phyloP scores from a whole-genome alignment of 1,284 basidiomycete species.

The Boletus sp. region DNA sequence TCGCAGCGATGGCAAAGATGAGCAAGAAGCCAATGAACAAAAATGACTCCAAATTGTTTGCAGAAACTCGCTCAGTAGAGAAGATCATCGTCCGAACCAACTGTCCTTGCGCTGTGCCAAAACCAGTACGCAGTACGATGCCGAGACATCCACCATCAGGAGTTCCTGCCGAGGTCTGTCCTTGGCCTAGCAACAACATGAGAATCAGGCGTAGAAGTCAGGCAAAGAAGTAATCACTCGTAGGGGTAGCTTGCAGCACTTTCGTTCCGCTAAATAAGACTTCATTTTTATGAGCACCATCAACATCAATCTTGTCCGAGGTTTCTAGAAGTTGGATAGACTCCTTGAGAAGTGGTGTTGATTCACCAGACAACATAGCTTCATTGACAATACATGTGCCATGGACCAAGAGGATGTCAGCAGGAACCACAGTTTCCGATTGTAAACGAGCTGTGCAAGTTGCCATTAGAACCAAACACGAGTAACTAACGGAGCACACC shows the following conservation, averaged over 20 bases:
- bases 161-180: constrained; percentile 52
- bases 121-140: constrained; percentile 90
- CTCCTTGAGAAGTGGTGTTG: constrained; percentile 91
- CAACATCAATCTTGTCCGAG: constrained; percentile 75
- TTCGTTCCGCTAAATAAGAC: constrained; percentile 94
- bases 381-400: constrained; percentile 95
- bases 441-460: constrained; percentile 59
- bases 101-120: constrained; percentile 93
- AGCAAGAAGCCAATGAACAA: constrained; percentile 94
- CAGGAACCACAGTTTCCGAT: constrained; percentile 83
- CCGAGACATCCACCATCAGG: constrained; percentile 90
- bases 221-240: constrained; percentile 32
- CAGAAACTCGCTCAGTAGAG: constrained; percentile 90
- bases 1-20: constrained; percentile 93
- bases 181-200: constrained; percentile 31
- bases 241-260: constrained; percentile 76
- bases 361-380: constrained; percentile 96
- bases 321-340: constrained; percentile 82
- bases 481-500: constrained; percentile 18
- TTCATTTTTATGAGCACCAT: constrained; percentile 81
- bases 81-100: constrained; percentile 97
- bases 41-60: constrained; percentile 92
- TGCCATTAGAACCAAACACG: background rate
- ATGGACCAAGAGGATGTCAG: constrained; percentile 83
- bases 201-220: background rate